A percentile compares a stretch with the other conserved stretches of the same genome.
These are phyloP conservation scores for Alliaria petiolata DNA, from an alignment of 345 rosid species.

Conservation along the genomic window DNA sequence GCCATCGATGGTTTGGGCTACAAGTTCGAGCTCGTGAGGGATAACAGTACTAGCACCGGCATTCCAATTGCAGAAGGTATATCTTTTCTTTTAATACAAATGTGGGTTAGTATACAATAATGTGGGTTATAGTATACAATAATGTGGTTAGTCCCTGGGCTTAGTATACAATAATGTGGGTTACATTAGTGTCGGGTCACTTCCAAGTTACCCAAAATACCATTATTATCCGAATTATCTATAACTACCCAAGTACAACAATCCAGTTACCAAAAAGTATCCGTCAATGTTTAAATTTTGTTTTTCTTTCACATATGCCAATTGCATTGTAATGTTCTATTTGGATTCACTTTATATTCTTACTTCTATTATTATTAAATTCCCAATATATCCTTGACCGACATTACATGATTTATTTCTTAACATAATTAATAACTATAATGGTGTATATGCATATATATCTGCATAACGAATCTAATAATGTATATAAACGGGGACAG, in stretches of 20 bases:
- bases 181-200: not conserved
- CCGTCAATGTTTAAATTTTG: too few relatives aligned
- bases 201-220: not conserved
- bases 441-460: not conserved
- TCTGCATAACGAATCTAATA: not conserved
- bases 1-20: constrained; percentile 81
- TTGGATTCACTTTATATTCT: not conserved
- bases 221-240: not conserved
- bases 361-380: not conserved
- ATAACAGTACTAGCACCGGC: constrained; percentile 55
- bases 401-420: not conserved
- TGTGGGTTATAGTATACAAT: not conserved
- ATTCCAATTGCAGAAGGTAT: constrained; percentile 60
- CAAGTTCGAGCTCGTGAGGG: constrained; percentile 82
- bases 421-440: not conserved
- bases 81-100: not conserved
- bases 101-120: not conserved
- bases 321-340: not conserved
- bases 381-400: not conserved
- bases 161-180: not conserved
- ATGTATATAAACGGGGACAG: not conserved
- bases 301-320: too few relatives aligned
- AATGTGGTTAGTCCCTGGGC: too few relatives aligned
- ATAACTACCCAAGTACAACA: too few relatives aligned
- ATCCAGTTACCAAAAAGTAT: too few relatives aligned